Evolutionary conservation across 768 basidiomycete genomes (phyloP), one percentile per base, ranked within the genome.

Genomic region (Suillus hirtellus): DNA sequence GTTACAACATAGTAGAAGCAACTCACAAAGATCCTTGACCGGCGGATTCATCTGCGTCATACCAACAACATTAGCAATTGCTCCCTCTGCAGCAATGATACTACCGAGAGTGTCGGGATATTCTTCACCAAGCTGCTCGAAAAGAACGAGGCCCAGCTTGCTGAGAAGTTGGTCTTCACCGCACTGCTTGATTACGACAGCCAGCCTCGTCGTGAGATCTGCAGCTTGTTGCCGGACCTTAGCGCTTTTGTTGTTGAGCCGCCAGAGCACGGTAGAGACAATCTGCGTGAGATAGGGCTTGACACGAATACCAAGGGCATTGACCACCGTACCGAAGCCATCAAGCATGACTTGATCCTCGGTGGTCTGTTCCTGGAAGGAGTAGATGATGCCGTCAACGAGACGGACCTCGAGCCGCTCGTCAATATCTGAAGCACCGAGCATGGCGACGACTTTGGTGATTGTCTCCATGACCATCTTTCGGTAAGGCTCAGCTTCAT

Each of bases 391-490:
- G 43, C 97, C 96, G 70, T 99, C 97, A 34, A 99, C 93, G 14
- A 99, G 86, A 62, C 93, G 86, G 37, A 96, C 87, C 77, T 99
- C 96, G 49, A 99, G 82, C 60, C 96, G 84, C 77, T 99, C 96
- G 71, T 99, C 97, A 58, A 99, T 92, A 72, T 99, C 96, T 0
- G 96, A 93, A n/a, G 96, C 96, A 59, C 97, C 96, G 1, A 96
- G 86, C 7, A 89, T 92, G 17, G 90, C 88, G 58, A 99, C 83
- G 54, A 99, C 97, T 75, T 97, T 96, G 24, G 95, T 98, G 69
- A 99, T 97, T 0, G 97, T 99, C 80, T 99, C 97, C 97, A 99
- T 99, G 14, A 97, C 95, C 97, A 99, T 99, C 84, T 99, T 99
- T 67, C 95, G 82, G 78, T 93, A 95, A 4, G 92, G 93, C 76